Conservation (phyloP, 257 asterid species). For the Solanum chiquidenum region DNA sequence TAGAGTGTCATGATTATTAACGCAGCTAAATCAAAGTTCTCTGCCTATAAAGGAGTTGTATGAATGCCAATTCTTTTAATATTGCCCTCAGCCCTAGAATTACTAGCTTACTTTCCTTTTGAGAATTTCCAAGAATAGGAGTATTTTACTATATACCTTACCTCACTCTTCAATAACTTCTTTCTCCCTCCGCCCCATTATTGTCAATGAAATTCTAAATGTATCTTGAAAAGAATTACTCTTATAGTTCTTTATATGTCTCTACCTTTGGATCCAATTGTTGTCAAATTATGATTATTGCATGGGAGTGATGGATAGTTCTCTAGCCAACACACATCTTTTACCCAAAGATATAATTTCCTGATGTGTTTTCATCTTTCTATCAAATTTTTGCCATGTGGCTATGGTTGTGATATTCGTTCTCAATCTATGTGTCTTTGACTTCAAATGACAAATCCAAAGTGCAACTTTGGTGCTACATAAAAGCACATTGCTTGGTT, state of each 20-base stretch:
- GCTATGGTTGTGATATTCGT: neutral
- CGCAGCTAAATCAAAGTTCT: neutral
- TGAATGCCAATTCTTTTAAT: neutral
- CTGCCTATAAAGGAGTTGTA: neutral
- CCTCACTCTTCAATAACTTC: neutral
- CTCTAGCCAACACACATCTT: neutral
- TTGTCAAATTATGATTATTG: neutral
- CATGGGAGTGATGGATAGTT: neutral
- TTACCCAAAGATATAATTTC: neutral
- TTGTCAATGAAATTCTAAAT: neutral
- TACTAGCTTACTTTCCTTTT: neutral
- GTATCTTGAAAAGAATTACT: neutral
- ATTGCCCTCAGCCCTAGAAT: neutral
- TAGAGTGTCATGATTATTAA: neutral
- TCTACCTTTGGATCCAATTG: neutral
- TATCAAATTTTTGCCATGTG: neutral
- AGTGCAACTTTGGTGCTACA: neutral
- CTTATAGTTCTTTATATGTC: neutral
- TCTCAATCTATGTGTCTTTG: neutral
- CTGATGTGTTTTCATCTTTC: neutral
- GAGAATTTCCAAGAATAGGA: neutral
- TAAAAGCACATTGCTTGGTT: neutral
- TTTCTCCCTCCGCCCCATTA: neutral
- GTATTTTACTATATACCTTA: neutral
- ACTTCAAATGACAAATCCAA: neutral